Evolutionary conservation across 192 early-diverging fungal species (phyloP), one percentile per base, ranked within the genome.

Genomic region (Umbelopsis sp.): DNA sequence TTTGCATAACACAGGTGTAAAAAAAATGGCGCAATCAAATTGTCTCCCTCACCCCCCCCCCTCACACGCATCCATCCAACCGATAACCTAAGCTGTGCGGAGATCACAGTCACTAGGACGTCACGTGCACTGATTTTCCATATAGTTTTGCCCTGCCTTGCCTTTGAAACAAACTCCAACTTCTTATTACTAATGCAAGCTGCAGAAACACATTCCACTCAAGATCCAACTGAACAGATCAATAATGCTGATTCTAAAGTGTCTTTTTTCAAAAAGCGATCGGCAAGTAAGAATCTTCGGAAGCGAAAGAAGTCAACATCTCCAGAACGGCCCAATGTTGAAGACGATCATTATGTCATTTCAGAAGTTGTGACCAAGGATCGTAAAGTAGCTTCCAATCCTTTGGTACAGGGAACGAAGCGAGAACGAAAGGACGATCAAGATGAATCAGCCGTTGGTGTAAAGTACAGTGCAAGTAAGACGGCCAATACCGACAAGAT

Each of bases 211-310:
- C 56, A 62, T 20, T 26, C 24, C 0, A 29, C 56, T 20, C 9
- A 29, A 34, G 29, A 50, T 25, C 36, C 29, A 7, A 32, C 68
- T 17, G 47, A 50, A 12, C 25, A 50, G 9, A 44, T 70, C 26
- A 70, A 17, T 17, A 34, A 44, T 29, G 21, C 29, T 31, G 68
- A 70, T 31, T 73, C 74, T 17, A 82, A 81, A 41, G 83, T 85
- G 3, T 76, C 85, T 16, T 83, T 88, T 69, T 88, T 88, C 70
- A 88, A 88, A 73, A 88, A 88, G 72, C 75, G 85, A 47, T 65
- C 69, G 32, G 76, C 76, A 45, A 80, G 71, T 45, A 86, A 84
- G 71, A 86, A 85, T 38, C 72, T 86, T 41, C 75, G 84, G n/a
- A 88, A 88, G 70, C 79, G 87, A 32, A 81, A 86, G 53, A 59